Base-by-base conservation (phyloP, 2,329 filamentous ascomycete genomes). In the Colletotrichum sp. region DNA sequence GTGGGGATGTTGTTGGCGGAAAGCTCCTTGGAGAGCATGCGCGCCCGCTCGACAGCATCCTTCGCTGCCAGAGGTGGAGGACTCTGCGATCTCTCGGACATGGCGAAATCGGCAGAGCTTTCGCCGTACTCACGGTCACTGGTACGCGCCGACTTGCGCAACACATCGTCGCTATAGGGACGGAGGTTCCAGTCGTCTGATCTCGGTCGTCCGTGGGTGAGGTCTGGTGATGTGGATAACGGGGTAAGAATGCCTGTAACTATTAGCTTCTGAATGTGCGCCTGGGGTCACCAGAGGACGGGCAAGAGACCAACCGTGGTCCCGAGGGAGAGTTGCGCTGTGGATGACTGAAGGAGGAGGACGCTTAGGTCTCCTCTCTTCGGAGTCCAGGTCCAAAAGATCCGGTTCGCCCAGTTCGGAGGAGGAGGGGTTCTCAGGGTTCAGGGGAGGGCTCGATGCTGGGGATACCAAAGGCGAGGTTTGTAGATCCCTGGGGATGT, bases 401-500 rank as follows among this genome's bases (percentile, higher is more conserved):
- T 95, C 94, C 13, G 93, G 93, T 77, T 96, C 94, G 78, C 92
- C 90, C 8, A 96, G 85, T 43, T 82, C 86, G 30, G 84, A 85
- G 76, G 83, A 83, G 74, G 85, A 81, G 6, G 85, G 80, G n/a
- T 83, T 78, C 78, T 91, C 84, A 5, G 88, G 83, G 21, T 87
- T 84, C 55, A 94, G 87, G n/a, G 92, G 91, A 24, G 97, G 97
- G 82, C 96, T 98, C 70, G 92, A 91, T n/a, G 92, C 94, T 7
- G 97, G 97, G 28, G 96, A 98, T 68, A 98, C 95, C 68, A 99
- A 89, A 39, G 97, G 97, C 64, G 96, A 99, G 2, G 97, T 99
- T 86, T 99, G 97, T 82, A 99, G 88, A 72, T 94, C 95, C 83
- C 95, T 94, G n/a, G 97, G 97, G 75, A 99, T 97, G 81, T 92